phyloP scores from a whole-genome alignment of 768 basidiomycete species.

The Amanita brunnescens region DNA sequence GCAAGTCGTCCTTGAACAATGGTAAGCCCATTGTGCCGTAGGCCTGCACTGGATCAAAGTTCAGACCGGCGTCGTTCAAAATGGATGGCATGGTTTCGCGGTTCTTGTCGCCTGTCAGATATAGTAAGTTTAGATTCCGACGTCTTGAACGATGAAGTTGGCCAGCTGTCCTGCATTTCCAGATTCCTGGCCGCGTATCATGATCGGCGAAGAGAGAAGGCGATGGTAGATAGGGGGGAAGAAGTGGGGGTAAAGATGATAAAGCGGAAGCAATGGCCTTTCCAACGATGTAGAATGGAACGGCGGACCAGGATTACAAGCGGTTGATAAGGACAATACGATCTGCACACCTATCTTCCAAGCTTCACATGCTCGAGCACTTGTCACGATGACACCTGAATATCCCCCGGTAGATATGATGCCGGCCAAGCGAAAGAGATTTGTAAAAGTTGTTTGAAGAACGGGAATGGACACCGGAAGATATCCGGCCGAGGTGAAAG shows the following conservation, averaged over 20 bases:
- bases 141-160: conserved; percentile 44
- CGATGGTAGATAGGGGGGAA: conserved; percentile 10
- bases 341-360: conserved; percentile 41
- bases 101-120: conserved; percentile 86
- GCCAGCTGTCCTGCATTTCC: conserved; percentile 68
- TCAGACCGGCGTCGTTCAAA: conserved; percentile 35
- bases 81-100: conserved; percentile 53
- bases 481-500: conserved; percentile 41
- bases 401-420: conserved; percentile 27
- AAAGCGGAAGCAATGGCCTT: conserved; percentile 48
- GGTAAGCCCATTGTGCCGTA: conserved; percentile 59
- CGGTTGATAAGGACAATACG: conserved; percentile 2
- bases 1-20: conserved; percentile 39
- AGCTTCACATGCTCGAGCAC: conserved; percentile 67
- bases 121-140: conserved; percentile 39
- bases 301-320: conserved; percentile 33
- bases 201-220: conserved; percentile 17
- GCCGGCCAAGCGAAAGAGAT: conserved; percentile 34
- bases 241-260: conserved; percentile 23
- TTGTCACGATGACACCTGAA: conserved; percentile 68
- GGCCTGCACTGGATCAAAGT: conserved; percentile 48
- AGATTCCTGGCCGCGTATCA: conserved; percentile 37
- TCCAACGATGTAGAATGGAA: conserved; percentile 79
- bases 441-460: conserved; percentile 54
- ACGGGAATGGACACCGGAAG: conserved; percentile 54